Evolutionary conservation across 257 asterid species (phyloP).

Genomic region (Marsdenia floribunda): DNA sequence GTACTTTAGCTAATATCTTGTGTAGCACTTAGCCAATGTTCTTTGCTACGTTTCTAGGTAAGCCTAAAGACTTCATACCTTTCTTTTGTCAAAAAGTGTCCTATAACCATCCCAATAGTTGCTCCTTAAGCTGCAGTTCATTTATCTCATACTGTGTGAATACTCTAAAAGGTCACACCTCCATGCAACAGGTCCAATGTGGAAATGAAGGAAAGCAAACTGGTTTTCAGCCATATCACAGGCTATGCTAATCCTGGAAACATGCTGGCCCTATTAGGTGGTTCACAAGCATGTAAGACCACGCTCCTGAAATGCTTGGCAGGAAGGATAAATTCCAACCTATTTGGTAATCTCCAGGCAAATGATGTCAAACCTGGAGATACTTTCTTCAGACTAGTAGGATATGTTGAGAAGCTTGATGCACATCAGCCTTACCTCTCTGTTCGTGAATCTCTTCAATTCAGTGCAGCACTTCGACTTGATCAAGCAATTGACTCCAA

Average conservation of each 20-base stretch:
- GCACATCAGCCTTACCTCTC: conserved; percentile 16
- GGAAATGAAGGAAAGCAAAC: background rate
- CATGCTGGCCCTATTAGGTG: conserved; percentile 17
- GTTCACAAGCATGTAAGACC: conserved; percentile 11
- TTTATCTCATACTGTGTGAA: background rate
- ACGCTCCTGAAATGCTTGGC: conserved; percentile 17
- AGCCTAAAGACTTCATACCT: background rate
- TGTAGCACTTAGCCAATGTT: no score
- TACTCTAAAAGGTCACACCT: background rate
- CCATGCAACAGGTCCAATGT: background rate
- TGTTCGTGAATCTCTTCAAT: conserved; percentile 15
- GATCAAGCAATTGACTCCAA: conserved; percentile 8
- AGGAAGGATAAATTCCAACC: conserved; percentile 6
- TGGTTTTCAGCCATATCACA: conserved; percentile 8
- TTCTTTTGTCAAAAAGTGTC: background rate
- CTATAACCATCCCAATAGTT: background rate
- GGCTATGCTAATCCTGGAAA: conserved; percentile 10
- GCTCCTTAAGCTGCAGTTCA: background rate
- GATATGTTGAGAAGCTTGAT: conserved; percentile 17
- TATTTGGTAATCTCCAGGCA: conserved; percentile 4
- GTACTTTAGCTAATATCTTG: background rate
- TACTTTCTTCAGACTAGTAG: conserved; percentile 14
- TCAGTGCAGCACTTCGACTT: conserved; percentile 17
- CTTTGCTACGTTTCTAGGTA: background rate
- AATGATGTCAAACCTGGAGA: conserved; percentile 11